phyloP scores from a whole-genome alignment of 306 rosid species.

The Dalbergia oliveri region DNA sequence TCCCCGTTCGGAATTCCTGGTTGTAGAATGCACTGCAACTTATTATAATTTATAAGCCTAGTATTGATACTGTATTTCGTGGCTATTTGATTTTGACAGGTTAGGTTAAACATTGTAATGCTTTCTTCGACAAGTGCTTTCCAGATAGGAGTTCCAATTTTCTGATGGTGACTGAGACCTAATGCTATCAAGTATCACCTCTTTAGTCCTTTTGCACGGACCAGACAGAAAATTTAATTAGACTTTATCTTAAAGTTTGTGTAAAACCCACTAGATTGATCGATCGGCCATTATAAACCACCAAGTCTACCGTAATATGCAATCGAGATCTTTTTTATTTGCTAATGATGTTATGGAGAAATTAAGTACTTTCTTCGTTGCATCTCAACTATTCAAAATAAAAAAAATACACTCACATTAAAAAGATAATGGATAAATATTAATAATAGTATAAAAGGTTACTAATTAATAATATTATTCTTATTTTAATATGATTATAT shows the following conservation, averaged over 20 bases:
- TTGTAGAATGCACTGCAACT: not conserved
- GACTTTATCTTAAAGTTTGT: not conserved
- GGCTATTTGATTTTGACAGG: constrained; percentile 24
- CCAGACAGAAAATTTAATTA: not conserved
- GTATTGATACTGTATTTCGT: not conserved
- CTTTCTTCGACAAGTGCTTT: constrained; percentile 37
- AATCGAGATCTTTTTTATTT: no score
- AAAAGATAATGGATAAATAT: no score
- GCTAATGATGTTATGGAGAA: no score
- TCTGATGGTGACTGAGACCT: constrained; percentile 58
- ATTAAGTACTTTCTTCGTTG: no score
- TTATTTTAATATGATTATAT: no score
- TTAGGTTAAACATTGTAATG: constrained; percentile 35
- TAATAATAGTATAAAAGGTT: no score
- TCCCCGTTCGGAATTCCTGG: not conserved
- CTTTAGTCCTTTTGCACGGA: not conserved
- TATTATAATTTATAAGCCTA: not conserved
- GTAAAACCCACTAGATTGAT: constrained; percentile 15
- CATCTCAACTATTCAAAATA: no score
- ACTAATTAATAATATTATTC: no score
- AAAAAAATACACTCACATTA: no score
- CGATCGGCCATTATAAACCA: not conserved
- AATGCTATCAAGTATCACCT: constrained; percentile 33
- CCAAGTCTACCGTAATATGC: not conserved
- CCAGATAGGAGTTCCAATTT: constrained; percentile 47